A percentile compares a stretch with the other conserved stretches of the same genome.
phyloP scores from a whole-genome alignment of 1,139 yeast genomes.

The Arxiozyma slooffiae region DNA sequence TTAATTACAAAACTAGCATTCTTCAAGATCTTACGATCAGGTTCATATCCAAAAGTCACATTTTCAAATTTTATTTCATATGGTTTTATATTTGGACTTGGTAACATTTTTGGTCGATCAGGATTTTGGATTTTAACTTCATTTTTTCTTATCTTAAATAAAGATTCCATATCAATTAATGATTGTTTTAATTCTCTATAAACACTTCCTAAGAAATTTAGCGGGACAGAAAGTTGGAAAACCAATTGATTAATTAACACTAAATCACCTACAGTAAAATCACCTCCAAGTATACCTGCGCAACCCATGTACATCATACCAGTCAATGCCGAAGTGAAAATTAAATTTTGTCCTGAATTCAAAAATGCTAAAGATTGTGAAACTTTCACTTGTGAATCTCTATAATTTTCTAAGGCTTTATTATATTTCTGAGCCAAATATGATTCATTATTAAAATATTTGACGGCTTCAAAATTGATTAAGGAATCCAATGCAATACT shows the following conservation, averaged over 20 bases:
- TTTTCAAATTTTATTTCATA: conserved; percentile 74
- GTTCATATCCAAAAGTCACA: conserved; percentile 86
- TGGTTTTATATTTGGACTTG: conserved; percentile 37
- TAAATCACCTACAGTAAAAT: conserved; percentile 85
- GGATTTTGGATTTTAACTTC: conserved; percentile 62
- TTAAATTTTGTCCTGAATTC: conserved; percentile 85
- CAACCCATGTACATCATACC: conserved; percentile 99
- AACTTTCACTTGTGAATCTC: conserved; percentile 73
- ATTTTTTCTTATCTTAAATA: conserved; percentile 72
- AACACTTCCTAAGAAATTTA: conserved; percentile 89
- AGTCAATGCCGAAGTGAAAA: conserved; percentile 84
- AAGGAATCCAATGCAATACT: conserved; percentile 88
- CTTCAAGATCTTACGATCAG: conserved; percentile 72
- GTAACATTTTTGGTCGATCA: conserved; percentile 42
- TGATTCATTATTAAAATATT: conserved; percentile 82
- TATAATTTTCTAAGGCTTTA: conserved; percentile 62
- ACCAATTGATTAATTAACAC: conserved; percentile 94
- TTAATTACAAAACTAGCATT: conserved; percentile 82
- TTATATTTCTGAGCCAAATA: conserved; percentile 77
- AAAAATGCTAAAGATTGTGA: conserved; percentile 87
- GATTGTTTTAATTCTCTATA: conserved; percentile 92
- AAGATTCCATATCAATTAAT: conserved; percentile 81
- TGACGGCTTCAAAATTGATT: conserved; percentile 89
- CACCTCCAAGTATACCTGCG: conserved; percentile 74
- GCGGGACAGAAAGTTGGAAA: conserved; percentile 88